Conservation (phyloP, 2,329 filamentous ascomycete genomes). For the Tolypocladium guangdongense region DNA sequence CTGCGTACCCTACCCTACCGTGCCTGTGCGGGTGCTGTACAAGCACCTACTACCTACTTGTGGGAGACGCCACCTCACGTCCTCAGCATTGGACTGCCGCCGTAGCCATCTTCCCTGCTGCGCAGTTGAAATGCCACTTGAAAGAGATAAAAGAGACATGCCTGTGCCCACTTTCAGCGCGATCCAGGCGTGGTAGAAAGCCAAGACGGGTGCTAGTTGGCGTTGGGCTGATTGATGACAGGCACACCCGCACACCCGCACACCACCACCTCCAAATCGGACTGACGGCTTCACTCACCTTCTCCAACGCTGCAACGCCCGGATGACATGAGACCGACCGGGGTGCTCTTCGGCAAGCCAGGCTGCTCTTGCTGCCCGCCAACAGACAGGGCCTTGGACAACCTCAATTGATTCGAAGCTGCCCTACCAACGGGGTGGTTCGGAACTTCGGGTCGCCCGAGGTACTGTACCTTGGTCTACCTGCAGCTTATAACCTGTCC, state of each 20-base stretch:
- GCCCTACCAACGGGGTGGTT: no score
- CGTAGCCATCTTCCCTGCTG: neutral
- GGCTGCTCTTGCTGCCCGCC: neutral
- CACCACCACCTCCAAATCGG: neutral
- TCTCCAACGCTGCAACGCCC: neutral
- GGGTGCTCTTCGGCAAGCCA: neutral
- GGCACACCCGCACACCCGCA: neutral
- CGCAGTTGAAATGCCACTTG: no score
- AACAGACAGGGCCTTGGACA: neutral
- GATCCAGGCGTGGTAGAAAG: no score
- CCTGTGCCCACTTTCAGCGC: no score
- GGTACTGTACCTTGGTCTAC: neutral
- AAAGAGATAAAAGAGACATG: no score
- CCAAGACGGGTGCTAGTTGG: neutral
- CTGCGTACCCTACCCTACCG: no score
- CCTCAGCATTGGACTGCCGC: neutral
- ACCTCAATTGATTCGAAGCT: neutral
- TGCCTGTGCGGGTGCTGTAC: no score
- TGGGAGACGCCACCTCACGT: no score
- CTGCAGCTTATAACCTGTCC: neutral
- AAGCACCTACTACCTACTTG: no score
- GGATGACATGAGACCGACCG: neutral
- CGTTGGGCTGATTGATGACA: neutral
- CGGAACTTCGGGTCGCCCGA: no score
- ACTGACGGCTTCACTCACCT: neutral